Evolutionary conservation across 331 rosid species (phyloP).

Genomic region (Erythrophleum ivorense): DNA sequence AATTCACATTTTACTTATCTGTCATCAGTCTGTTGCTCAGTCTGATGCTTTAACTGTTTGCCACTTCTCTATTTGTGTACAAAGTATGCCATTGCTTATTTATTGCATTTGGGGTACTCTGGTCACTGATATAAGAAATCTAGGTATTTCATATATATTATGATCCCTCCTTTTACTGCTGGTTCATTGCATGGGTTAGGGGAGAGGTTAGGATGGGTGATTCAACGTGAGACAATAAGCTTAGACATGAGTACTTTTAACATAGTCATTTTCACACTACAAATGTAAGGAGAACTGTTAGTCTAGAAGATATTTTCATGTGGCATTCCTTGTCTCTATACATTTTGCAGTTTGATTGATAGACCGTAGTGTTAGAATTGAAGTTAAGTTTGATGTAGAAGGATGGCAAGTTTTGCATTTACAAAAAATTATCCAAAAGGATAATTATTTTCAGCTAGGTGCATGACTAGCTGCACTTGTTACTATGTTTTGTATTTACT

Average conservation of each 20-base stretch:
- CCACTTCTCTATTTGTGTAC: neutral
- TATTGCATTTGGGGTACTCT: constrained; percentile 3
- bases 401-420: neutral
- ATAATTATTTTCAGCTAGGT: neutral
- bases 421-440: neutral
- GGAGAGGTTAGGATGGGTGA: constrained; percentile 25
- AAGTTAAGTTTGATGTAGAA: neutral
- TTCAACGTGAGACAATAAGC: constrained; percentile 5
- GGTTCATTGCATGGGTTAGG: constrained; percentile 27
- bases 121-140: neutral
- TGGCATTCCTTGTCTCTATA: neutral
- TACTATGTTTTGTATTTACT: neutral
- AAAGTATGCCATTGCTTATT: neutral
- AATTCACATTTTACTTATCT: neutral
- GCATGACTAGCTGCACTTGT: neutral
- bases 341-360: neutral
- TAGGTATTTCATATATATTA: neutral
- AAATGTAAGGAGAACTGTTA: constrained; percentile 5
- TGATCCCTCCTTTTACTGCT: neutral
- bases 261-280: neutral
- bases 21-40: neutral
- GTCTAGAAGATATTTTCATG: constrained; percentile 3
- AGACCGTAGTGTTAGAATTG: neutral
- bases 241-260: neutral
- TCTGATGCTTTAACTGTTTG: neutral